Evolutionary conservation across 495 filamentous ascomycete genomes (phyloP).

Genomic region (Tuber umbilicatum): DNA sequence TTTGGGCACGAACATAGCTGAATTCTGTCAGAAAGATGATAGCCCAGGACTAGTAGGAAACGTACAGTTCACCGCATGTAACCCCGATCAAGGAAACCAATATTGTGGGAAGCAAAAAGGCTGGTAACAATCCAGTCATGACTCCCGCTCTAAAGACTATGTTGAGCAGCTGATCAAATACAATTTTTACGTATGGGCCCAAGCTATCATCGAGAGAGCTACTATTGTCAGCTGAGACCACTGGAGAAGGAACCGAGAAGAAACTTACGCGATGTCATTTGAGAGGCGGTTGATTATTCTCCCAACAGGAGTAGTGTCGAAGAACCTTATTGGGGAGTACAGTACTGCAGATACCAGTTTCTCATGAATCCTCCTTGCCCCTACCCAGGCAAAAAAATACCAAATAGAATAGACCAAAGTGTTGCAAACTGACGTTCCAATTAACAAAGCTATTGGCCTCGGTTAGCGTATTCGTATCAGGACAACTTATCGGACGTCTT

Average conservation of each 20-base stretch:
- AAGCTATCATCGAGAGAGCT: constrained; percentile 25
- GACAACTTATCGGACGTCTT: background rate
- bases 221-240: constrained; percentile 30
- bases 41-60: background rate
- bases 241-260: constrained; percentile 43
- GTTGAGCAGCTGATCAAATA: constrained; percentile 30
- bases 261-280: constrained; percentile 44
- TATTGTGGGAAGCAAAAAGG: constrained; percentile 44
- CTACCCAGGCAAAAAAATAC: constrained; percentile 46
- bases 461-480: constrained; percentile 35
- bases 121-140: constrained; percentile 44
- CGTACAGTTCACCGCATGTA: constrained; percentile 42
- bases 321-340: constrained; percentile 49
- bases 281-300: constrained; percentile 52
- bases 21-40: background rate
- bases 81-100: constrained; percentile 43
- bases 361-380: constrained; percentile 47
- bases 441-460: constrained; percentile 43
- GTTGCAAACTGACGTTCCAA: constrained; percentile 41
- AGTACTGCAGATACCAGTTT: constrained; percentile 47
- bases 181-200: constrained; percentile 24
- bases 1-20: constrained; percentile 42
- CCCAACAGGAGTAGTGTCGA: constrained; percentile 50
- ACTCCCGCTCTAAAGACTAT: constrained; percentile 43
- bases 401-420: constrained; percentile 39